Base-by-base conservation (phyloP, 805 yeast genomes). In the Pichia deserticola region DNA sequence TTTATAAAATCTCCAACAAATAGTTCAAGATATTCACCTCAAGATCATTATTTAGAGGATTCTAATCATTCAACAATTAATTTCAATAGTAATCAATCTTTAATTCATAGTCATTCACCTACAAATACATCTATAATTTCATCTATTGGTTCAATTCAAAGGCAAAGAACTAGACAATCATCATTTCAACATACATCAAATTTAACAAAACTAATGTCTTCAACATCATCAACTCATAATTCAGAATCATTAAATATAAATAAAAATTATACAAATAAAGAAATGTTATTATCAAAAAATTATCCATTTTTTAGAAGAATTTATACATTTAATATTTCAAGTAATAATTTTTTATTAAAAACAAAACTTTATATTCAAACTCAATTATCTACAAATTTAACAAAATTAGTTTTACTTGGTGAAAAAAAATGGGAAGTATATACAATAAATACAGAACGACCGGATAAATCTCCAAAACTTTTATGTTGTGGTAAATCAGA, bases 221-320 rank as follows among this genome's bases (percentile, higher is more conserved):
- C 57, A 6, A 43, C 32, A 2, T 30, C 32, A 30, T 30, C 32
- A 30, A 30, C 7, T 30, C 9, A 25, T n/a, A 12, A 33, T 8
- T 43, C 44, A 13, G 5, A 28, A 7, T 25, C 34, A 25, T n/a
- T 4, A 11, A 28, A 27, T 7, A 27, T 15, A 6, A 27, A 38
- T n/a, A 44, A 40, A 15, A 38, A 27, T 6, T 34, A 27, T 32
- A 27, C 38, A 33, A 60, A 60, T 44, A 80, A 82, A 54, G 96
- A 87, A 60, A 73, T 76, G 48, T 73, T 81, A 47, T 88, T 82
- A 63, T 81, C 83, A 6, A 84, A 82, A 58, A 87, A 92, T 57
- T 89, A 88, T 66, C 97, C 97, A 0, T 78, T 81, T 49, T 86
- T 84, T 61, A 74, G 96, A 51, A 82, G 78, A 53, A 73, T 78